phyloP scores from a whole-genome alignment of 2,329 filamentous ascomycete species.

The Penicillium sp. region DNA sequence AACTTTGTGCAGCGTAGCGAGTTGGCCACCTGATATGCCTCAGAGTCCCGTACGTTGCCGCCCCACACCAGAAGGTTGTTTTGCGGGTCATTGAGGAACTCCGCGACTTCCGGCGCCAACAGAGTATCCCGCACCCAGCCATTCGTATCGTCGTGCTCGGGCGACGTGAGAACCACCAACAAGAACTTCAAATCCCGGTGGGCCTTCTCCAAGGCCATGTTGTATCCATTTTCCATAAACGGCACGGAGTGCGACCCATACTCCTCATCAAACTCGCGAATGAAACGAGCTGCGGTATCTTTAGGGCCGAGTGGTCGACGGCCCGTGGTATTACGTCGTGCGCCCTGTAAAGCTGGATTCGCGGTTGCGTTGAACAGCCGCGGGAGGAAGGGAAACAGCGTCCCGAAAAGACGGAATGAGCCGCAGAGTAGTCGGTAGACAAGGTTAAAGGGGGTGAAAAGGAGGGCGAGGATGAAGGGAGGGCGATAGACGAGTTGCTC shows the following conservation, averaged over 20 bases:
- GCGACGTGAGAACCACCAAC: conserved; percentile 81
- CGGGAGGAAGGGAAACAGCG: conserved; percentile 78
- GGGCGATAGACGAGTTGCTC: conserved; percentile 65
- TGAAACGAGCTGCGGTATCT: conserved; percentile 84
- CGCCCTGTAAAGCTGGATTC: conserved; percentile 51
- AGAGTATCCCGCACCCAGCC: conserved; percentile 80
- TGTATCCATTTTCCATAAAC: conserved; percentile 86
- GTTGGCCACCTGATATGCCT: conserved; percentile 88
- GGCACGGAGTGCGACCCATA: conserved; percentile 68
- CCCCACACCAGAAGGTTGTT: conserved; percentile 89
- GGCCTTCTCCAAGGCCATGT: conserved; percentile 83
- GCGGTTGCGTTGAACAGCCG: conserved; percentile 50
- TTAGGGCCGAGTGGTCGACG: conserved; percentile 76
- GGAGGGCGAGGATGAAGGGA: conserved; percentile 70
- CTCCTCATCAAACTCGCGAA: conserved; percentile 91
- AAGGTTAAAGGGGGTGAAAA: conserved; percentile 79
- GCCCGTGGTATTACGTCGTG: conserved; percentile 60
- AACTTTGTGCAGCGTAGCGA: conserved; percentile 89
- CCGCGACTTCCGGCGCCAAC: conserved; percentile 68
- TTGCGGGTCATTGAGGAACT: conserved; percentile 69
- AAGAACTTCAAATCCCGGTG: conserved; percentile 91
- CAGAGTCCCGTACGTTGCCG: conserved; percentile 86
- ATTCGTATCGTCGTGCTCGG: conserved; percentile 89
- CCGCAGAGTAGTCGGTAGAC: conserved; percentile 69
- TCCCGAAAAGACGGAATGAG: conserved; percentile 69